Evolutionary conservation across 1,139 yeast genomes (phyloP).

Genomic region (Suhomyces choctaworum): DNA sequence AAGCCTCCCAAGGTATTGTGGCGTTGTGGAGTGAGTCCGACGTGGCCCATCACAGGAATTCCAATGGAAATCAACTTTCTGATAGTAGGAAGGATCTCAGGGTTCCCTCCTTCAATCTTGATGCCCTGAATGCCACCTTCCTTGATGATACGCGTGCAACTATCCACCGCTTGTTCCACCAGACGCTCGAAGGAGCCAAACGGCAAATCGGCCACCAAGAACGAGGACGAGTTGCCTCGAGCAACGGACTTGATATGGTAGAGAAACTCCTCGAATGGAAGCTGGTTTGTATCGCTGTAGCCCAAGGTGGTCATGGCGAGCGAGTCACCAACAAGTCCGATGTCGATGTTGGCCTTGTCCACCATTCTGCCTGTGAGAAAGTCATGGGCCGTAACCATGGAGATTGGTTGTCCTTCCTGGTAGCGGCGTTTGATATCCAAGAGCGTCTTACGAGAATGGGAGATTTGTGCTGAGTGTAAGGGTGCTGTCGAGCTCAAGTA

Average conservation of each 20-base stretch:
- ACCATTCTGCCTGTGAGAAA: conserved; percentile 74
- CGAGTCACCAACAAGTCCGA: conserved; percentile 85
- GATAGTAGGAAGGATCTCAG: conserved; percentile 49
- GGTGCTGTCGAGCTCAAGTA: conserved; percentile 13
- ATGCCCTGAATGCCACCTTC: conserved; percentile 72
- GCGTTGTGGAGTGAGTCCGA: conserved; percentile 90
- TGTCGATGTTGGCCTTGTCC: conserved; percentile 67
- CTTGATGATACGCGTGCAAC: conserved; percentile 62
- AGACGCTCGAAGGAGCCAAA: conserved; percentile 81
- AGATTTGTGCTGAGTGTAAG: conserved; percentile 15
- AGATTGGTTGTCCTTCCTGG: conserved; percentile 50
- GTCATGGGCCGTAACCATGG: conserved; percentile 87
- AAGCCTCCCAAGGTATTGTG: conserved; percentile 82
- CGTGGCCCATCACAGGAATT: conserved; percentile 89
- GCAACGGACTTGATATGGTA: conserved; percentile 75
- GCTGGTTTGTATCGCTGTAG: conserved; percentile 70
- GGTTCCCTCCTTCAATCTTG: conserved; percentile 83
- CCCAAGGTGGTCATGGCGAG: conserved; percentile 92
- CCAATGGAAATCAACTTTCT: conserved; percentile 60
- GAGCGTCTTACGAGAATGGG: conserved; percentile 30
- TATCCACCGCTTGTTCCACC: conserved; percentile 60
- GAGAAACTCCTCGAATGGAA: conserved; percentile 74
- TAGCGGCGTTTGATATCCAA: conserved; percentile 47
- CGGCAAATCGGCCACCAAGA: conserved; percentile 85
- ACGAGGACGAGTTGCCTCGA: conserved; percentile 65